Base-by-base conservation (phyloP, 345 rosid genomes). In the Melaleuca alternifolia region DNA sequence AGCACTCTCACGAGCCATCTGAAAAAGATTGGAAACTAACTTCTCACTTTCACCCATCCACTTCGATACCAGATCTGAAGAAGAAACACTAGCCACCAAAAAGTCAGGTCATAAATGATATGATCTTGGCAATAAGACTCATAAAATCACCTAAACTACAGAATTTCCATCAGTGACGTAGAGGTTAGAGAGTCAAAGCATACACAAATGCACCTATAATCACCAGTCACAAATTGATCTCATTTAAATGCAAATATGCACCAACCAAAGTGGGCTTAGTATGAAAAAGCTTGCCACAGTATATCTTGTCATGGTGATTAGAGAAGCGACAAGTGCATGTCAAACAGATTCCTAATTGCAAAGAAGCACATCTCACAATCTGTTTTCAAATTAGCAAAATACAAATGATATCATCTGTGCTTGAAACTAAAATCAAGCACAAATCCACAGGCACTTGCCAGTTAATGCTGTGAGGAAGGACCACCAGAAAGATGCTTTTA, bases 11-110 rank as follows among this genome's bases (percentile, higher is more conserved):
- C 98, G 96, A 85, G 98, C 99, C 99, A 96, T 96, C 88, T 95
- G 93, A 79, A 96, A 96, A 89, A 96, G 98, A 89, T 92, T 96
- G 84, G 99, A 92, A 30, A 95, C 99, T 54, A 96, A 92, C 93
- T 96, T 96, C 88, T 96, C 99, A 91, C 98, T 96, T 91, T 96
- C 99, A 86, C 98, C 99, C 99, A 96, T 96, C 99, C 99, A 96
- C 91, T 96, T 96, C 50, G 99, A 96, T 83, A 96, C 98, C 87
- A 95, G 93, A 91, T 96, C 99, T 56, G 98, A 96, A 24, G 99
- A 96, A 89, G 99, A 96, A 85, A 96, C 93, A 88, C 99, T 96
- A 85, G 65, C 37, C 89, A 85, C 53, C 84, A 87, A 88, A 82
- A 33, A 71, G 79, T 71, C 79, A 71, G 79, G 79, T 33, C 48